Evolutionary conservation across 2,329 filamentous ascomycete species (phyloP), one percentile per base, ranked within the genome.

Genomic region (Botryotinia globosa): DNA sequence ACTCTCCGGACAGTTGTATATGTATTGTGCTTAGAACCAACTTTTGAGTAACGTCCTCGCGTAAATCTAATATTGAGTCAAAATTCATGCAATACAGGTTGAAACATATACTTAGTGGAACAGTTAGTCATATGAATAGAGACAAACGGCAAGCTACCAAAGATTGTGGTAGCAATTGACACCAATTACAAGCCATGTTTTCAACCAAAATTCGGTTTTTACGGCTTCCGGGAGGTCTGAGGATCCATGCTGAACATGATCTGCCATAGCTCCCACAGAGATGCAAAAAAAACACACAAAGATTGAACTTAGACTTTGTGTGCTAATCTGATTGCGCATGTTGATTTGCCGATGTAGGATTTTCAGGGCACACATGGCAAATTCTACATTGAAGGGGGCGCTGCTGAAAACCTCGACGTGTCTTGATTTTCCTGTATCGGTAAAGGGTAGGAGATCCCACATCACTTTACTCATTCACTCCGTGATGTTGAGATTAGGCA

Each of bases 401-500:
- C 20, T 34, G 18, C n/a, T 65, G 62, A 29, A 16, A 8, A 9
- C 5, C 1, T 65, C 9, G 1, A 20, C 12, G 9, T 16, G 10
- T 34, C 18, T 12, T 48, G 14, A 29, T 34, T 64, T 4, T 8
- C 10, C 16, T 34, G 9, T 34, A 8, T 48, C 62, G 20, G 18
- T 6, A 29, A 65, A 64, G 7, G 29, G 20, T 2, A 25, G 8
- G 9, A 34, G 18, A 10, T 25, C 8, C 20, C 10, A 16, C 32
- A 10, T 8, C 10, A 22, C 0, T 37, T 18, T 16, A 1, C 16
- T 6, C 3, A 9, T 29, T 37, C 0, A 18, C 5, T 7, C 0
- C 7, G 18, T 12, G 2, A 3, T 20, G n/a, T 1, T 5, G 12
- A 0, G 9, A 9, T 22, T 22, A 3, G 14, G 18, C 2, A 32